Conservation (phyloP, 2,329 filamentous ascomycete genomes). For the Calonectria montana region DNA sequence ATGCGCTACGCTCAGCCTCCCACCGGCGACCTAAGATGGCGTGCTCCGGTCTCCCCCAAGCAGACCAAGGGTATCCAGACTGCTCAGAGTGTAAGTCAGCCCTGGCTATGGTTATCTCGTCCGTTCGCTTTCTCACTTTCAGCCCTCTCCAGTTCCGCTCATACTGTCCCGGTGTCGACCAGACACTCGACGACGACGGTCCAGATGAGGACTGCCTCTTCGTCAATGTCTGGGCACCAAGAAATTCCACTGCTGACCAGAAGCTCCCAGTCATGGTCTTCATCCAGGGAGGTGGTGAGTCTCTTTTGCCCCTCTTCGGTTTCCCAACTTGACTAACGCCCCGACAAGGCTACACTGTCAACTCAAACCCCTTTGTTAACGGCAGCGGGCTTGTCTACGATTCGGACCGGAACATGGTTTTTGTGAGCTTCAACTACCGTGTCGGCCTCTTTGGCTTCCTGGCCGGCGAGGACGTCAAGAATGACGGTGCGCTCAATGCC, state of each 20-base stretch:
- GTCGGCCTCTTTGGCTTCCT: constrained; percentile 73
- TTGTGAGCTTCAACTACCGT: constrained; percentile 73
- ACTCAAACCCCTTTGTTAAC: constrained; percentile 65
- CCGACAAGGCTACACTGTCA: constrained; percentile 54
- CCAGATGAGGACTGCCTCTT: constrained; percentile 59
- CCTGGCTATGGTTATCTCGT: background rate
- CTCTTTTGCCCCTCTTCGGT: background rate
- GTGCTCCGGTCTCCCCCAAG: constrained; percentile 59
- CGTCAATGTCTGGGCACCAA: constrained; percentile 61
- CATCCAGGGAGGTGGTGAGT: constrained; percentile 56
- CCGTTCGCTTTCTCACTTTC: background rate
- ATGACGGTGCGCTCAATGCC: constrained; percentile 69
- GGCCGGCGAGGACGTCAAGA: constrained; percentile 64
- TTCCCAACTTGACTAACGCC: constrained; percentile 6
- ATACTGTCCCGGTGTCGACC: constrained; percentile 54
- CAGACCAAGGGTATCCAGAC: constrained; percentile 47
- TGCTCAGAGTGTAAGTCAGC: constrained; percentile 47
- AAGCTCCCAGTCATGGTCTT: constrained; percentile 54
- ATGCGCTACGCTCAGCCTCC: constrained; percentile 66
- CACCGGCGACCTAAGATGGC: constrained; percentile 61
- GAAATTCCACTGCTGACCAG: constrained; percentile 37
- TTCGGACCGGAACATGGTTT: constrained; percentile 60
- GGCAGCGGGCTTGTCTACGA: constrained; percentile 58
- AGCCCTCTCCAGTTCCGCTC: constrained; percentile 53
- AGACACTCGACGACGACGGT: constrained; percentile 32